Conservation (phyloP, 2,329 filamentous ascomycete species). For the Arthrocladium fulminans region DNA sequence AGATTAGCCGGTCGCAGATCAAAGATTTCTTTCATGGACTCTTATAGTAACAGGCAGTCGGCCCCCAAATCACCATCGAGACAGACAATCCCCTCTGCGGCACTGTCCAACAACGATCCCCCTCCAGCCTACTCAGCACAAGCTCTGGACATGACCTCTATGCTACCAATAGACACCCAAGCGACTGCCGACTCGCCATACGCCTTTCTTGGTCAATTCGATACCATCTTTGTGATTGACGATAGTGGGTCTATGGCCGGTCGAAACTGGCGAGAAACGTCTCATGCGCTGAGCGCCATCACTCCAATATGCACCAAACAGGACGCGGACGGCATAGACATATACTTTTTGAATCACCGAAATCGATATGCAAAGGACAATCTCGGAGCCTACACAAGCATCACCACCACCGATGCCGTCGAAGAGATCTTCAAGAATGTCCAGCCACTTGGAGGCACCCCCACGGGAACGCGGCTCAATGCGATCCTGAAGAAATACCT, state of each 20-base stretch:
- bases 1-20: slow-evolving; percentile 10
- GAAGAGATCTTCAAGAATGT: slow-evolving; percentile 62
- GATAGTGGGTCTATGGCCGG: slow-evolving; percentile 84
- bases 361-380: slow-evolving; percentile 32
- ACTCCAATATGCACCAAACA: slow-evolving; percentile 71
- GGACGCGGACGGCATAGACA: slow-evolving; percentile 77
- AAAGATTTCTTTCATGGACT: slow-evolving; percentile 9
- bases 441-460: slow-evolving; percentile 57
- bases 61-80: not conserved
- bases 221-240: slow-evolving; percentile 85
- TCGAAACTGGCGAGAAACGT: slow-evolving; percentile 65
- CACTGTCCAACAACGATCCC: slow-evolving; percentile 11
- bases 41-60: not conserved
- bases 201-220: slow-evolving; percentile 67
- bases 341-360: slow-evolving; percentile 77
- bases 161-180: slow-evolving; percentile 17
- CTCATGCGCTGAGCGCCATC: slow-evolving; percentile 60
- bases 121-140: slow-evolving; percentile 20
- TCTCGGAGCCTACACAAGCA: slow-evolving; percentile 53
- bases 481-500: slow-evolving; percentile 68
- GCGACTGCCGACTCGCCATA: slow-evolving; percentile 54
- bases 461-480: slow-evolving; percentile 63
- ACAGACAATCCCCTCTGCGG: slow-evolving; percentile 1
- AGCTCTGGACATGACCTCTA: slow-evolving; percentile 4
- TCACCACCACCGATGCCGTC: slow-evolving; percentile 52